Evolutionary conservation across 2,329 filamentous ascomycete genomes (phyloP).

Genomic region (Plenodomus tracheiphilus): DNA sequence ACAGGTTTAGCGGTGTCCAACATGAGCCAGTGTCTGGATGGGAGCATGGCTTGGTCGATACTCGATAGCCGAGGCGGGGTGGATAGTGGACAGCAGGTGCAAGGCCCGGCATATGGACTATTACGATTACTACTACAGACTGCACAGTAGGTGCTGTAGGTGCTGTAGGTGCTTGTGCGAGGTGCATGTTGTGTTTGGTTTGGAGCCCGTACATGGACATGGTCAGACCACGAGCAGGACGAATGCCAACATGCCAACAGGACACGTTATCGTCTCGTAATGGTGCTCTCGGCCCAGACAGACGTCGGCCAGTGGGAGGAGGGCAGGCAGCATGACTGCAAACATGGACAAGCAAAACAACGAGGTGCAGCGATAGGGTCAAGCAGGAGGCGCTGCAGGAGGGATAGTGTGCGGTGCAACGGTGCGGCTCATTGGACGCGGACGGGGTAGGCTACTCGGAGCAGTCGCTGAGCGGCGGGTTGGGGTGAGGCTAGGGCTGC

Average conservation of each 20-base stretch:
- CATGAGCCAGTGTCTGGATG: too few relatives aligned
- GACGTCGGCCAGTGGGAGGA: slow-evolving; percentile 4
- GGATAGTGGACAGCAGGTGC: too few relatives aligned
- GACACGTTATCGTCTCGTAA: slow-evolving; percentile 16
- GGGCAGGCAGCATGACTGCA: slow-evolving; percentile 15
- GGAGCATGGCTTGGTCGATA: not conserved
- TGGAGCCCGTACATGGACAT: too few relatives aligned
- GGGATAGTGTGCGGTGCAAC: slow-evolving; percentile 20
- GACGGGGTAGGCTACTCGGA: too few relatives aligned
- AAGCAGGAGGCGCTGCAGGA: slow-evolving; percentile 25
- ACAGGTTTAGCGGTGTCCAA: slow-evolving; percentile 7
- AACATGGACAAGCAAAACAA: slow-evolving; percentile 14
- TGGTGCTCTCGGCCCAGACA: slow-evolving; percentile 2
- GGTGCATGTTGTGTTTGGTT: too few relatives aligned
- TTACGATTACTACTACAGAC: too few relatives aligned
- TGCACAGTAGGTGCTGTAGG: too few relatives aligned
- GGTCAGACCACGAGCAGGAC: not conserved
- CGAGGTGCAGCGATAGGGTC: slow-evolving; percentile 17
- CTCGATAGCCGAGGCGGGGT: too few relatives aligned
- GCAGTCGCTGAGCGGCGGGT: not conserved
- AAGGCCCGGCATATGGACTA: too few relatives aligned
- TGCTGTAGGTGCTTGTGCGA: too few relatives aligned
- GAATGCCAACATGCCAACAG: not conserved
- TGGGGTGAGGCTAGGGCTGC: slow-evolving; percentile 25
- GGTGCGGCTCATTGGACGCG: slow-evolving; percentile 25